Base-by-base conservation (phyloP, 495 filamentous ascomycete species). In the Hypoxylon subgilvum region DNA sequence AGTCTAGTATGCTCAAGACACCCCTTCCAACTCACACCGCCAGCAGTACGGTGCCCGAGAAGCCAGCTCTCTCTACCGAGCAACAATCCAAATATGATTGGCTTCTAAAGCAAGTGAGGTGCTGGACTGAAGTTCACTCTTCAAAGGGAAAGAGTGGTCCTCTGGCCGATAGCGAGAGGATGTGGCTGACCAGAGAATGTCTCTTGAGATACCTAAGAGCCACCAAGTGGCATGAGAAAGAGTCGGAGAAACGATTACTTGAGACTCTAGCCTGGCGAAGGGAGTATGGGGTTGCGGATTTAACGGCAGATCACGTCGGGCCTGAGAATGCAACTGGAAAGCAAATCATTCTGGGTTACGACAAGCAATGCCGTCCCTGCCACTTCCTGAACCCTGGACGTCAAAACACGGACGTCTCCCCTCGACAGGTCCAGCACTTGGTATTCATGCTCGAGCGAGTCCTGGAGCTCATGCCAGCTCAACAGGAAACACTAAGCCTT, bases 311-410 rank as follows among this genome's bases (percentile, higher is more conserved):
- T 3, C 86, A 94, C 68, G 91, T 97, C 61, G 87, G 86, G 0
- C 82, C 86, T 3, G 94, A 98, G 75, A 95, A 96, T 72, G 91
- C 90, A 74, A 98, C 94, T 2, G 94, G 94, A 12, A 98, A 98
- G 75, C 93, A 96, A 70, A 79, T 96, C 45, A 77, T 94, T 18
- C 67, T 94, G 18, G 94, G 94, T 14, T 98, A 86, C 69, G 94
- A 98, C 74, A 89, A 87, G 59, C 77, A 89, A 40, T 85, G 79
- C 22, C 83, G 94, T 34, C 89, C 91, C 1, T 97, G 93, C 74
- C 84, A 93, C 31, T 96, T 96, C 72, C 81, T 97, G 23, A 85
- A 88, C 56, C 94, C 94, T 4, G 88, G 85, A 18, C 86, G 87
- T 40, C 94, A 98, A 72, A 98, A 98, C 73, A 98, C 94, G 2